Conservation (phyloP, 176 grass and related monocot species). For the Poa annua region DNA sequence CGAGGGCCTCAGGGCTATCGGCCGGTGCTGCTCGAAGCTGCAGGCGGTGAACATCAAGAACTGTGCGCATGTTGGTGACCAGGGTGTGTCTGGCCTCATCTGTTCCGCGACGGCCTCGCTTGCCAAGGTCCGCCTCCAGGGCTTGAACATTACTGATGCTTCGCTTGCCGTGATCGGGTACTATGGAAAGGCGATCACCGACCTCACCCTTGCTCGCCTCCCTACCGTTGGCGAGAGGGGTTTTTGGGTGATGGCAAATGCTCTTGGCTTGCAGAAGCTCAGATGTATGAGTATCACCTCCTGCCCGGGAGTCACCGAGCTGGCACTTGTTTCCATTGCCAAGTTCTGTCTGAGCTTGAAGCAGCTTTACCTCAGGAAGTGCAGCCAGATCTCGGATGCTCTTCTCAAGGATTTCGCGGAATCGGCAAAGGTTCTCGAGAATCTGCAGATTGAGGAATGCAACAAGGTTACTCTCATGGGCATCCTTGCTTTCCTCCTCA, state of each 20-base stretch:
- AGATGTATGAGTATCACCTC: slow-evolving; percentile 59
- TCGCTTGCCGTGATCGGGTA: slow-evolving; percentile 82
- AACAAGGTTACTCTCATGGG: slow-evolving; percentile 70
- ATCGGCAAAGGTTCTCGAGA: slow-evolving; percentile 63
- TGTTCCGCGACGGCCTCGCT: slow-evolving; percentile 59
- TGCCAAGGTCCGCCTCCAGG: slow-evolving; percentile 70
- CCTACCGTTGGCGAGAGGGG: slow-evolving; percentile 74
- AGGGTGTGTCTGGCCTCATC: slow-evolving; percentile 76
- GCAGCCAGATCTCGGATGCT: slow-evolving; percentile 68
- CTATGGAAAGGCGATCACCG: slow-evolving; percentile 72
- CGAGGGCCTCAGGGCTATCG: slow-evolving; percentile 64
- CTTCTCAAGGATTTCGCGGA: slow-evolving; percentile 69
- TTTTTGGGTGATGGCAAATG: slow-evolving; percentile 98
- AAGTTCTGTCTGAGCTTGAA: slow-evolving; percentile 83
- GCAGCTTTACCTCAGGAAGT: slow-evolving; percentile 70
- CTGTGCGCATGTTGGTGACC: slow-evolving; percentile 64
- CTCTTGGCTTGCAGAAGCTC: slow-evolving; percentile 84
- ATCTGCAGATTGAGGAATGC: slow-evolving; percentile 77
- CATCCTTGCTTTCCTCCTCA: slow-evolving; percentile 70
- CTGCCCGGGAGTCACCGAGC: slow-evolving; percentile 77
- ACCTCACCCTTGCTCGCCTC: slow-evolving; percentile 66
- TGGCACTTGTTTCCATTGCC: slow-evolving; percentile 65
- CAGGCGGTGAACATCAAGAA: slow-evolving; percentile 79
- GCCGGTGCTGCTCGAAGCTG: slow-evolving; percentile 66
- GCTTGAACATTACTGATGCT: slow-evolving; percentile 77